Percentiles rank a stretch among this genome's conserved stretches.
Evolutionary conservation across 164 flowering plant species (phyloP).

Genomic region (Magnolia kwangsiensis): DNA sequence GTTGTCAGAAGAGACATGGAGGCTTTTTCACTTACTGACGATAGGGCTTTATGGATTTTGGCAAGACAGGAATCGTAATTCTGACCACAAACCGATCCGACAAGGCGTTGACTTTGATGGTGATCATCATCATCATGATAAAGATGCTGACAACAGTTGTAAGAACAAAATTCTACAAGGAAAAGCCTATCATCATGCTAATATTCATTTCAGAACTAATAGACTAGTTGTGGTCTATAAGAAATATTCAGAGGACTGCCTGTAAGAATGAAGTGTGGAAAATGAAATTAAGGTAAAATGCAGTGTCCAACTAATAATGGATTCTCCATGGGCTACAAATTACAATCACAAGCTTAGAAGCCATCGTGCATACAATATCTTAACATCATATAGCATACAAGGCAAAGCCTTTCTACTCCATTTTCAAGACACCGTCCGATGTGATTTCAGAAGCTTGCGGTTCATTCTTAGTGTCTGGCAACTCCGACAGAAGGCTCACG

Average conservation of each 20-base stretch:
- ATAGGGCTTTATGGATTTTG: too few relatives aligned
- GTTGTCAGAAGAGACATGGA: too few relatives aligned
- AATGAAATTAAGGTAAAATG: not conserved
- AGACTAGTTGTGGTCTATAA: not conserved
- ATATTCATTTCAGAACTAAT: not conserved
- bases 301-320: not conserved
- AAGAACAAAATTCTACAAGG: not conserved
- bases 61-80: too few relatives aligned
- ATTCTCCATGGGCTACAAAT: not conserved
- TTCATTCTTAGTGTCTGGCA: constrained; percentile 16
- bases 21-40: too few relatives aligned
- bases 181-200: not conserved
- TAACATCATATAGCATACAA: not conserved
- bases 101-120: too few relatives aligned
- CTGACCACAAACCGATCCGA: too few relatives aligned
- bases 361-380: not conserved
- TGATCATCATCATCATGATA: not conserved
- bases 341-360: not conserved
- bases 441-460: constrained; percentile 18
- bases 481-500: constrained; percentile 44
- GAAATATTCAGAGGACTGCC: not conserved
- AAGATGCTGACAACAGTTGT: not conserved
- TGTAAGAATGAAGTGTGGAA: not conserved
- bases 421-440: constrained; percentile 22
- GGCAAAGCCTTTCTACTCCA: constrained; percentile 10